Evolutionary conservation across 1,139 yeast genomes (phyloP), one percentile per base, ranked within the genome.

Genomic region (Suhomyces bribrorum): DNA sequence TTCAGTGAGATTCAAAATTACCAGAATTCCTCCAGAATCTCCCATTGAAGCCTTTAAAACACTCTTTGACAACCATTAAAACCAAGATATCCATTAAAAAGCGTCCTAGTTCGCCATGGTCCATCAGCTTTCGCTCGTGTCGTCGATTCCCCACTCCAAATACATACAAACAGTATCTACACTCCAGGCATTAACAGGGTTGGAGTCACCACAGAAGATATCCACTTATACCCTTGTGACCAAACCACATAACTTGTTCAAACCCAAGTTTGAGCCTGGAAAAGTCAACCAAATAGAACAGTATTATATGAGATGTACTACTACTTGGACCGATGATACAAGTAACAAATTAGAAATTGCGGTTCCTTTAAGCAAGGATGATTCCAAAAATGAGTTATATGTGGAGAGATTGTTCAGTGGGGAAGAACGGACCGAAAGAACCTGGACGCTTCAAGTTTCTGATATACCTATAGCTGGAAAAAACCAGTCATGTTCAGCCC

Each of bases 391-490:
- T 36, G 46, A 50, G 7, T 44, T 62, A 6, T 48, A 52, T 31
- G 68, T 57, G 15, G 62, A 57, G 31, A 50, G 64, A 26, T 51
- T 69, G 29, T 69, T 70, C 40, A 63, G 60, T 16, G 62, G 60
- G 26, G 53, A 56, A 36, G 59, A 58, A 36, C 53, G 52, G 12
- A 52, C 50, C 56, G 41, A 56, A 50, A 53, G 29, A 47, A 57
- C 38, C 26, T 86, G 95, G 95, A 73, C 83, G 1, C 52, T 88
- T 20, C 85, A 81, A 48, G 72, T 85, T 15, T 69, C 81, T 7
- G 97, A 89, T 62, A 83, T 88, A 12, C 97, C 97, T 1, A 83
- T 86, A 24, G 95, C 95, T 4, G 96, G 96, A 7, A 86, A 77
- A 78, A 54, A 75, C 75, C 63, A 83, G 74, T 46, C 75, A 68